phyloP scores from a whole-genome alignment of 2,329 filamentous ascomycete genomes.

The Canariomyces notabilis region DNA sequence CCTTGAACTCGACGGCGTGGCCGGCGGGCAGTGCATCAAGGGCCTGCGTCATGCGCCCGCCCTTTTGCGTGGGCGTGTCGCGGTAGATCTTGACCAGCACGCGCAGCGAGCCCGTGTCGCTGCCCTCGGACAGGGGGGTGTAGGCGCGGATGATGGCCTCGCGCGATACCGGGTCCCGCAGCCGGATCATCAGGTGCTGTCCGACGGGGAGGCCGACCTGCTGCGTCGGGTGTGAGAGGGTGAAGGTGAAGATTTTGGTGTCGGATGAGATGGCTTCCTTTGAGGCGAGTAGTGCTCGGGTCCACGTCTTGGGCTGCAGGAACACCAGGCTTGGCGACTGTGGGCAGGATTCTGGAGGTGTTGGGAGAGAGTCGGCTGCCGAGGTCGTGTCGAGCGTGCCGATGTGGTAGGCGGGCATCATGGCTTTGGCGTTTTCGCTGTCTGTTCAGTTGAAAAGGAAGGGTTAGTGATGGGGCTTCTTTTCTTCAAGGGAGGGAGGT shows the following conservation, averaged over 20 bases:
- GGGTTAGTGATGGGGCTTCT: constrained; percentile 9
- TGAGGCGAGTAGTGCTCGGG: constrained; percentile 61
- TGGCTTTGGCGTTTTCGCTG: constrained; percentile 83
- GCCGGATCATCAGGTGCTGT: constrained; percentile 80
- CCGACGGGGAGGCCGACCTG: constrained; percentile 72
- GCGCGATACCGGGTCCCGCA: constrained; percentile 64
- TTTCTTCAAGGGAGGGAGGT: neutral
- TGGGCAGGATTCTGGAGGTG: constrained; percentile 29
- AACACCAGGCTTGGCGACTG: constrained; percentile 54
- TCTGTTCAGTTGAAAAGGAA: constrained; percentile 49
- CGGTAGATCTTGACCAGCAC: constrained; percentile 82
- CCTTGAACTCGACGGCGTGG: constrained; percentile 76
- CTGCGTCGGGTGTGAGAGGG: constrained; percentile 66
- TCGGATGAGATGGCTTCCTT: constrained; percentile 72
- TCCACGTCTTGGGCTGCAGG: constrained; percentile 68
- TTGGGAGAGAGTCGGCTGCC: constrained; percentile 39
- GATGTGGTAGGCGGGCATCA: constrained; percentile 84
- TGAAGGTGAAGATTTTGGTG: constrained; percentile 76
- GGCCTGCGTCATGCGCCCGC: constrained; percentile 78
- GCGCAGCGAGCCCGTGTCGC: constrained; percentile 59
- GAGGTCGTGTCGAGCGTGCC: constrained; percentile 65
- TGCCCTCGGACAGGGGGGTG: constrained; percentile 69
- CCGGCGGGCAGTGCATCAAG: constrained; percentile 69
- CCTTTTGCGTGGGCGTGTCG: constrained; percentile 45
- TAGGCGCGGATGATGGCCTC: constrained; percentile 80